Evolutionary conservation across 2,329 filamentous ascomycete species (phyloP).

Genomic region (Sporothrix phasma): DNA sequence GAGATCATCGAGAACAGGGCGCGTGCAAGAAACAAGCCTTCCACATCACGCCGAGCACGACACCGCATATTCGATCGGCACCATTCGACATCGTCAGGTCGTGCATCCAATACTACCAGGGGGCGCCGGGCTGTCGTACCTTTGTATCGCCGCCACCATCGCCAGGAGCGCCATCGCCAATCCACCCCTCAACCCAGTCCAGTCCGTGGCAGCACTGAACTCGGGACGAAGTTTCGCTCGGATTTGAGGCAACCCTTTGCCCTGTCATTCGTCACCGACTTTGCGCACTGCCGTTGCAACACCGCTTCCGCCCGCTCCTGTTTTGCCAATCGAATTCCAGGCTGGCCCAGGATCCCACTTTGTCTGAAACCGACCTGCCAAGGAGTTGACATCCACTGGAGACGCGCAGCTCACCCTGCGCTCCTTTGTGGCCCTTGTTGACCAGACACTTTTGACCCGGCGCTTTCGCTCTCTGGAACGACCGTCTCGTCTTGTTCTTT

Average conservation of each 20-base stretch:
- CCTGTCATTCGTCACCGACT: constrained; percentile 5
- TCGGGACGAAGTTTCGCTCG: neutral
- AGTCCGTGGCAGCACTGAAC: neutral
- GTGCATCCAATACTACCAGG: neutral
- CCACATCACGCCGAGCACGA: neutral
- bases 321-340: neutral
- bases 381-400: neutral
- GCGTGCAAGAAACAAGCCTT: neutral
- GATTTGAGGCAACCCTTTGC: neutral
- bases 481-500: neutral
- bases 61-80: neutral
- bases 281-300: neutral
- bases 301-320: neutral
- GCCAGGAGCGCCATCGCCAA: neutral
- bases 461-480: neutral
- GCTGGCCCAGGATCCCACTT: constrained; percentile 7
- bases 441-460: neutral
- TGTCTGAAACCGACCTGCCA: constrained; percentile 14
- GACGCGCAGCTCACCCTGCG: constrained; percentile 7
- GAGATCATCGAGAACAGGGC: neutral
- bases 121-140: too few relatives aligned
- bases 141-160: neutral
- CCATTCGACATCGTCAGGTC: neutral
- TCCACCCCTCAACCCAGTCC: too few relatives aligned
- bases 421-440: constrained; percentile 7